Evolutionary conservation across 2,329 filamentous ascomycete genomes (phyloP).

Genomic region (Corynespora cassiicola): DNA sequence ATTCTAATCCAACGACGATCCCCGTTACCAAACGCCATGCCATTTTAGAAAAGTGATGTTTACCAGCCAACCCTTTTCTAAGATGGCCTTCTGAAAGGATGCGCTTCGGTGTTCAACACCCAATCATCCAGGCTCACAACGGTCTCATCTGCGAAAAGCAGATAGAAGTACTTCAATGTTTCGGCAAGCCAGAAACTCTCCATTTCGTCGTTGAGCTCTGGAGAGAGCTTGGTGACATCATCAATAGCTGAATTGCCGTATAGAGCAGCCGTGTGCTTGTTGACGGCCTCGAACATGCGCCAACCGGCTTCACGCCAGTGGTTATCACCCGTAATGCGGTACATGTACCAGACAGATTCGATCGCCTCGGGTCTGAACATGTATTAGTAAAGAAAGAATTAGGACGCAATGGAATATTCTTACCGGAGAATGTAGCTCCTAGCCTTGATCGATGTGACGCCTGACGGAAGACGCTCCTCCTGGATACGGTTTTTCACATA

Average conservation of each 20-base stretch:
- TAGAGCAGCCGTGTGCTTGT: constrained; percentile 65
- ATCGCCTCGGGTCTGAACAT: constrained; percentile 71
- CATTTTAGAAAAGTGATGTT: not conserved
- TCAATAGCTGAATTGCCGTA: constrained; percentile 70
- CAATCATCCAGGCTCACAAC: constrained; percentile 69
- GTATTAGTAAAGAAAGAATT: constrained; percentile 10
- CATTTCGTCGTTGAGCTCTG: constrained; percentile 65
- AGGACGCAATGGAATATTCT: constrained; percentile 7
- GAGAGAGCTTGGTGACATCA: constrained; percentile 65
- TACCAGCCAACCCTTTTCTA: constrained; percentile 3
- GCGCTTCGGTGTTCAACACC: constrained; percentile 62
- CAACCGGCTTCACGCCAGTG: constrained; percentile 73
- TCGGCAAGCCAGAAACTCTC: constrained; percentile 78
- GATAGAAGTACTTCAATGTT: constrained; percentile 72
- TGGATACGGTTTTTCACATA: constrained; percentile 45
- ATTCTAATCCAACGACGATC: not conserved
- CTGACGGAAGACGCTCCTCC: constrained; percentile 57
- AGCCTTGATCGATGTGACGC: constrained; percentile 63
- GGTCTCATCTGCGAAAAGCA: constrained; percentile 66
- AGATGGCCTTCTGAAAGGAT: constrained; percentile 46
- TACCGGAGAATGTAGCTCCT: constrained; percentile 68
- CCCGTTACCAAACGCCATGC: not conserved
- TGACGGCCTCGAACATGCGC: constrained; percentile 74
- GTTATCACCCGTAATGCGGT: constrained; percentile 72
- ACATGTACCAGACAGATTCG: constrained; percentile 81